Conservation (phyloP, 2,329 filamentous ascomycete genomes). For the Plenodomus lindquistii region DNA sequence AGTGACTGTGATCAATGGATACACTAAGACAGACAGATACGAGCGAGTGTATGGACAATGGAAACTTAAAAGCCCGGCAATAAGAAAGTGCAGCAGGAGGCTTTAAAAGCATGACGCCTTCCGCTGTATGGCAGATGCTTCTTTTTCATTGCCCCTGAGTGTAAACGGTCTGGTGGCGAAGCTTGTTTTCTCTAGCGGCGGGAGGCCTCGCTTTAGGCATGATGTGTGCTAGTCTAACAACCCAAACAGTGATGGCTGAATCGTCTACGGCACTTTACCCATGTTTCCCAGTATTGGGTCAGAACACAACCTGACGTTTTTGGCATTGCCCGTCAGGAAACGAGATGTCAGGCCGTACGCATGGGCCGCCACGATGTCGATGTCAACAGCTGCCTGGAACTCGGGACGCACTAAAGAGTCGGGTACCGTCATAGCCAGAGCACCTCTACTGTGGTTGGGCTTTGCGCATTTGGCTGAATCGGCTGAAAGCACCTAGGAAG, state of each 20-base stretch:
- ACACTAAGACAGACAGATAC: neutral
- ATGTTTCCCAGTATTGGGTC: neutral
- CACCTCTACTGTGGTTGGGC: no score
- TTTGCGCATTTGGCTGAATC: no score
- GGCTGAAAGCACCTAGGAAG: no score
- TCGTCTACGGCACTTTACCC: neutral
- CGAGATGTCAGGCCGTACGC: no score
- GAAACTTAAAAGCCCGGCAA: slow-evolving; percentile 2
- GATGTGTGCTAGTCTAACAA: neutral
- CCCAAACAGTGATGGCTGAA: neutral
- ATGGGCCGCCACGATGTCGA: no score
- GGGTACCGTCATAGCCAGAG: no score
- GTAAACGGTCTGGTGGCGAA: slow-evolving; percentile 7
- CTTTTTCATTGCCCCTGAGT: slow-evolving; percentile 8
- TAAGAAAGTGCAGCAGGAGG: slow-evolving; percentile 1
- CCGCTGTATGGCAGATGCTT: slow-evolving; percentile 6
- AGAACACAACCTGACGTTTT: no score
- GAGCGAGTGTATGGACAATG: slow-evolving; percentile 7
- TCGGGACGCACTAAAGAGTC: no score
- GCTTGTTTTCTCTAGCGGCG: slow-evolving; percentile 12
- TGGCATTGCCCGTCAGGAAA: no score
- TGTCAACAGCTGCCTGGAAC: no score
- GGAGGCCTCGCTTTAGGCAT: neutral
- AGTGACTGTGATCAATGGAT: neutral
- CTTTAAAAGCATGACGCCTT: slow-evolving; percentile 2